Evolutionary conservation across 2,329 filamentous ascomycete genomes (phyloP).

Genomic region (Hymenoscyphus scutula): DNA sequence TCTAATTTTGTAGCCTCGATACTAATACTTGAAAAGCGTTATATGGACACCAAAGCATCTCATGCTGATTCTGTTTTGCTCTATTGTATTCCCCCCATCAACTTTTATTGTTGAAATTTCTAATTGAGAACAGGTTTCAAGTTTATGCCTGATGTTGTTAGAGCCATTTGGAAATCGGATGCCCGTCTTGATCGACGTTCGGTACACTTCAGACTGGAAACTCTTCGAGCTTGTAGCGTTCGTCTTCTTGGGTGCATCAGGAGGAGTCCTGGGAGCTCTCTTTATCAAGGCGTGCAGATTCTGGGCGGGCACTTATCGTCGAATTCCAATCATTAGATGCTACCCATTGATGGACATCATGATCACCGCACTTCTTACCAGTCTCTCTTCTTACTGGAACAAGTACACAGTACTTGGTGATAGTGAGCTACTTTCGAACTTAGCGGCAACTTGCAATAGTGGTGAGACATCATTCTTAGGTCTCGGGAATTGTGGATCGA

Average conservation of each 20-base stretch:
- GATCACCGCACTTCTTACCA: neutral
- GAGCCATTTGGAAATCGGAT: neutral
- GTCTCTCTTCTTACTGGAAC: neutral
- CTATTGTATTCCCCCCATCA: neutral
- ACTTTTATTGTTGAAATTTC: neutral
- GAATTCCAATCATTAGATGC: neutral
- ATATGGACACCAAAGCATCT: neutral
- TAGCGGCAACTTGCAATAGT: neutral
- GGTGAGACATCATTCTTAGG: neutral
- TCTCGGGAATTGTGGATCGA: neutral
- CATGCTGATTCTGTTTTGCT: neutral
- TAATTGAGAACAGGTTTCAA: neutral
- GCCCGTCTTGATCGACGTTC: neutral
- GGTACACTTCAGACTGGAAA: neutral
- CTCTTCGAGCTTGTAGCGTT: neutral
- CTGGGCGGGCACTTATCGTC: neutral
- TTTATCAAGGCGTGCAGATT: neutral
- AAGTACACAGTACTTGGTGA: neutral
- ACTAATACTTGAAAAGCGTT: neutral
- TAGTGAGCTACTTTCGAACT: neutral
- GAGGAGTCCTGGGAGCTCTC: neutral
- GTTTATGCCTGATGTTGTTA: neutral
- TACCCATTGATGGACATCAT: neutral
- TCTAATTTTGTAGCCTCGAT: no score
- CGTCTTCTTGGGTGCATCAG: neutral